Percentiles rank a stretch among this genome's conserved stretches.
phyloP scores from a whole-genome alignment of 2,329 filamentous ascomycete species.

The Paecilomyces niveus region DNA sequence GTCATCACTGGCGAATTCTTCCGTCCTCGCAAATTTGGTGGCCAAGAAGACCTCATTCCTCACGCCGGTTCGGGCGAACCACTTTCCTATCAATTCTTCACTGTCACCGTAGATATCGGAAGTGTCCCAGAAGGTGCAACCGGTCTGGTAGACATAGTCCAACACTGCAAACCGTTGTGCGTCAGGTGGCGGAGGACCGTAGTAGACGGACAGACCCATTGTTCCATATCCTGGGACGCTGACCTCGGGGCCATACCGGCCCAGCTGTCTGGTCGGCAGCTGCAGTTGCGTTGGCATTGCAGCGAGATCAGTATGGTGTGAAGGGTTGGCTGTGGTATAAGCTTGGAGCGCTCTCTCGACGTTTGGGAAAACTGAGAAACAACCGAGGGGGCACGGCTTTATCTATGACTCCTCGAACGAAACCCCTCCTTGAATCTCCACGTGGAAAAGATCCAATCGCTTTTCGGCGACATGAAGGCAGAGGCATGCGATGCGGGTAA shows the following conservation, averaged over 20 bases:
- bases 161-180: constrained; percentile 39
- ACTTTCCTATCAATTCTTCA: constrained; percentile 39
- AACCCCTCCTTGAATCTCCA: background rate
- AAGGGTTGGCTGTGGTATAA: background rate
- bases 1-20: background rate
- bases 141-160: constrained; percentile 45
- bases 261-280: background rate
- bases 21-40: background rate
- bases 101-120: constrained; percentile 33
- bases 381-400: background rate
- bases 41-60: constrained; percentile 4
- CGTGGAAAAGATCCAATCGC: background rate
- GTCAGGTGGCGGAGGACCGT: constrained; percentile 32
- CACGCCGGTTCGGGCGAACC: constrained; percentile 38
- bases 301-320: background rate
- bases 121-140: constrained; percentile 35
- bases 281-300: background rate
- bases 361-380: background rate
- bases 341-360: background rate
- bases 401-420: background rate
- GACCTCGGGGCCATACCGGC: background rate
- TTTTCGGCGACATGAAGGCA: background rate
- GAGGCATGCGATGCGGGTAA: background rate
- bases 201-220: background rate
- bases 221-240: background rate